A percentile compares a stretch with the other conserved stretches of the same genome.
These are phyloP conservation scores for Globisporangium nodosum DNA, from an alignment of 352 stramenopile genomes.

Conservation along the genomic window DNA sequence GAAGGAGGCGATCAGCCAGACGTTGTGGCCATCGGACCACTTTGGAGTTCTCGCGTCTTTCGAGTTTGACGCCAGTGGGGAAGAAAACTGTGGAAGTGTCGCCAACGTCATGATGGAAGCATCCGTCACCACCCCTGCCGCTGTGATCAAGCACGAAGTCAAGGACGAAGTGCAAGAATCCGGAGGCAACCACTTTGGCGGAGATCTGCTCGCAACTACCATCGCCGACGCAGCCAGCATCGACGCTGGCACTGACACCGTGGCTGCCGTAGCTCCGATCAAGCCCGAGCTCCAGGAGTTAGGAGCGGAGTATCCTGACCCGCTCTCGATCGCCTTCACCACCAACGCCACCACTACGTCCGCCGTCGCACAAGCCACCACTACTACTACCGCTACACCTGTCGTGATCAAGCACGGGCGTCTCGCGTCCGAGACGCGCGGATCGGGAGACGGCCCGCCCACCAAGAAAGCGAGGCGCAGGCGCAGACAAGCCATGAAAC, in stretches of 20 bases:
- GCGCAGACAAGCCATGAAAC: background rate
- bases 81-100: background rate
- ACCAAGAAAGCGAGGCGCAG: background rate
- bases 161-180: background rate
- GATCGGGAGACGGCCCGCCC: background rate
- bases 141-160: background rate
- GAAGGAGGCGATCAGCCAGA: conserved; percentile 58
- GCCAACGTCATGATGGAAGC: background rate
- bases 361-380: background rate
- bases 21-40: conserved; percentile 69
- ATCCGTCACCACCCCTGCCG: background rate
- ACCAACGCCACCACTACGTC: background rate
- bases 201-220: background rate
- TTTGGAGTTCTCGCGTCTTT: conserved; percentile 61
- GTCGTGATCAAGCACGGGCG: background rate
- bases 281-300: background rate
- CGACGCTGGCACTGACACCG: background rate
- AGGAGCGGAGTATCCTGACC: background rate
- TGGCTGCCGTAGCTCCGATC: background rate
- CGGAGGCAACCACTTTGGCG: background rate
- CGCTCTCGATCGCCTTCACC: background rate
- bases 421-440: background rate
- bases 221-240: background rate
- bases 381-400: too few relatives aligned
- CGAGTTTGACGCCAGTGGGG: conserved; percentile 19